Percentiles rank a stretch among this genome's conserved stretches.
Evolutionary conservation across 345 rosid species (phyloP).

Genomic region (Pistacia atlantica): DNA sequence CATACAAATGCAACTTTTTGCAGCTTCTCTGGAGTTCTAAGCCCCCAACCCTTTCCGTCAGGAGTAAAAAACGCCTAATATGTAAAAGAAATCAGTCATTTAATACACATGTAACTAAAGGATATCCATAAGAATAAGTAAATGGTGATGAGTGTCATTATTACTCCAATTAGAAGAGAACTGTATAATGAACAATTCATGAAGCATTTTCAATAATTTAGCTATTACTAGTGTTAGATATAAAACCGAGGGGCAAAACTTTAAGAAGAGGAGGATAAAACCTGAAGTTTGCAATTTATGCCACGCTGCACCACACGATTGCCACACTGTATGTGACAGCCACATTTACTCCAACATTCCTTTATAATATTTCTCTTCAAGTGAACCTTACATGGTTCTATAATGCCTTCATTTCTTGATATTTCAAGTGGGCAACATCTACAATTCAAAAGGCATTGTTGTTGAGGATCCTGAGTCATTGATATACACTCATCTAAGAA

Average conservation of each 20-base stretch:
- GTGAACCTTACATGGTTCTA: conserved; percentile 87
- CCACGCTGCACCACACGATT: conserved; percentile 94
- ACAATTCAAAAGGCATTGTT: conserved; percentile 54
- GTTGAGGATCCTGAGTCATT: conserved; percentile 55
- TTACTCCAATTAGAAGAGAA: background rate
- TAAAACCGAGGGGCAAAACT: conserved; percentile 3
- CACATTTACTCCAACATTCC: conserved; percentile 95
- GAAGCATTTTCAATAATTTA: conserved; percentile 1
- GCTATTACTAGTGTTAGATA: background rate
- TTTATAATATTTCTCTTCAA: conserved; percentile 68
- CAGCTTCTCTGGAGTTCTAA: too few relatives aligned
- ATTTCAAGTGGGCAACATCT: conserved; percentile 71
- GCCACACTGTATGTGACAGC: conserved; percentile 76
- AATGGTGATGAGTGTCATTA: background rate
- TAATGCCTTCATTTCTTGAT: conserved; percentile 47
- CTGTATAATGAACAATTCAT: background rate
- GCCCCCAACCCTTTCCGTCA: too few relatives aligned
- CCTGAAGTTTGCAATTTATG: conserved; percentile 77
- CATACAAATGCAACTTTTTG: too few relatives aligned
- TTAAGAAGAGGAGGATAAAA: conserved; percentile 20
- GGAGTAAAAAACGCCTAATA: too few relatives aligned
- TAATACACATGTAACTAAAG: too few relatives aligned
- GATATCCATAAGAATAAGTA: background rate
- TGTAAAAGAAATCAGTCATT: too few relatives aligned
- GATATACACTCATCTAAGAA: conserved; percentile 69